Evolutionary conservation across 2,329 filamentous ascomycete species (phyloP).

Genomic region (Colletotrichum sansevieriae): DNA sequence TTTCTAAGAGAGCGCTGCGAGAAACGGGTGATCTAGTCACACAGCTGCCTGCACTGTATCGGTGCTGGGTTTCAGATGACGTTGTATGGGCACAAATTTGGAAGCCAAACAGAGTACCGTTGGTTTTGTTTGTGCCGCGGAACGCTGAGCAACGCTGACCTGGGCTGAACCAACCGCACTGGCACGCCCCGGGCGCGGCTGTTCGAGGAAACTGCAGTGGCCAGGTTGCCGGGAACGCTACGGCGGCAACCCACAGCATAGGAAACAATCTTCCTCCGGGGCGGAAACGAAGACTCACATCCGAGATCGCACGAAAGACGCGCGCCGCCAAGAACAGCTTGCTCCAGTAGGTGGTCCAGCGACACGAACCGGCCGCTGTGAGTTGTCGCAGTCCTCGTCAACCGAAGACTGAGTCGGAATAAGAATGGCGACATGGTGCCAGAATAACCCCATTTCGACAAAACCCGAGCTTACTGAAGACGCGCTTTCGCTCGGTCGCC

Average conservation of each 20-base stretch:
- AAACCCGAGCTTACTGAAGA: slow-evolving; percentile 21
- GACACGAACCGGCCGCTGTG: background rate
- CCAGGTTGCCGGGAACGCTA: slow-evolving; percentile 27
- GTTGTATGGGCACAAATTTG: slow-evolving; percentile 21
- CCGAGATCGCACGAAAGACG: slow-evolving; percentile 34
- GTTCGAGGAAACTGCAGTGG: slow-evolving; percentile 23
- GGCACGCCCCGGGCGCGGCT: slow-evolving; percentile 31
- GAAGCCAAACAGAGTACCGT: slow-evolving; percentile 2
- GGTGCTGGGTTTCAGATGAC: slow-evolving; percentile 37
- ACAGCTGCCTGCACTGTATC: slow-evolving; percentile 29
- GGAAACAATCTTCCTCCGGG: slow-evolving; percentile 24
- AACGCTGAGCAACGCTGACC: slow-evolving; percentile 17
- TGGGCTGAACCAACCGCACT: slow-evolving; percentile 25
- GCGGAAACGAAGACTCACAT: slow-evolving; percentile 19
- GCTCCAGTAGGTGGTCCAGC: slow-evolving; percentile 21
- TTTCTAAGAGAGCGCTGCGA: background rate
- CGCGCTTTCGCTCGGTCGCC: slow-evolving; percentile 36
- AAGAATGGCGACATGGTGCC: background rate
- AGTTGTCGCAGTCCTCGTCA: slow-evolving; percentile 22
- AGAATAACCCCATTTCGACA: background rate
- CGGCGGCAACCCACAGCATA: slow-evolving; percentile 11
- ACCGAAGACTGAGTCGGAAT: slow-evolving; percentile 32
- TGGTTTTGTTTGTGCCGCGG: slow-evolving; percentile 33
- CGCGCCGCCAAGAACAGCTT: slow-evolving; percentile 30
- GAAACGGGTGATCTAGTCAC: slow-evolving; percentile 20